Base-by-base conservation (phyloP, 371 early-diverging fungal species). In the Umbelopsis sp. region DNA sequence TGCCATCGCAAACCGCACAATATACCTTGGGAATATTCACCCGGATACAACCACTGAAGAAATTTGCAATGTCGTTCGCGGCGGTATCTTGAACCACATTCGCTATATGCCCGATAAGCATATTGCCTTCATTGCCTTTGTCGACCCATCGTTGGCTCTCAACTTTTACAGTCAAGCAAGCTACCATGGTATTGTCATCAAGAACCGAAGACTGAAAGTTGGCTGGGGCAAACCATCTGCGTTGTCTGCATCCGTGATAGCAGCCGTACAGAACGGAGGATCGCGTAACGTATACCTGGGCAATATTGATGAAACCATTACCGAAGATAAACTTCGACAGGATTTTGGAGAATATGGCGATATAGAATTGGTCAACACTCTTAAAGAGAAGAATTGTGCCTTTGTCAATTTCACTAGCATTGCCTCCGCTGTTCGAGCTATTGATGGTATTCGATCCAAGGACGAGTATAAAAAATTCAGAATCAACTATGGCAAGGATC, bases 201-300 rank as follows among this genome's bases (percentile, higher is more conserved):
- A 90, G 65, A 83, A 80, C 68, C 89, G 92, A 52, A 86, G 91
- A 2, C 77, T 93, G 24, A 90, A 91, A 69, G 77, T 93, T 44
- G 92, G 92, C 3, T 94, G 93, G 93, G 94, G 94, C 29, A 91
- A 92, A 70, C 82, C 86, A 4, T 72, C 89, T 8, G 76, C 81
- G 7, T 72, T 93, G 7, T 87, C 92, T 0, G 63, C 75, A 9
- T 46, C 72, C 4, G 86, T 94, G 8, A 71, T 85, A 16, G 57
- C 74, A 44, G 93, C 92, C 16, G 86, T 94, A 5, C 77, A 76
- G 44, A 71, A 80, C 24, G 92, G 92, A 18, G 94, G 92, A 12
- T 87, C 92, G 0, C 89, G 96, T 41, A 94, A 94, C 73, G 92
- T 96, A 25, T 94, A 91, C 72, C 74, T 96, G 32, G 93, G 94